Percentiles rank a stretch among this genome's conserved stretches.
phyloP scores from a whole-genome alignment of 129 eudicot genomes.

The Ambrosia trifida region DNA sequence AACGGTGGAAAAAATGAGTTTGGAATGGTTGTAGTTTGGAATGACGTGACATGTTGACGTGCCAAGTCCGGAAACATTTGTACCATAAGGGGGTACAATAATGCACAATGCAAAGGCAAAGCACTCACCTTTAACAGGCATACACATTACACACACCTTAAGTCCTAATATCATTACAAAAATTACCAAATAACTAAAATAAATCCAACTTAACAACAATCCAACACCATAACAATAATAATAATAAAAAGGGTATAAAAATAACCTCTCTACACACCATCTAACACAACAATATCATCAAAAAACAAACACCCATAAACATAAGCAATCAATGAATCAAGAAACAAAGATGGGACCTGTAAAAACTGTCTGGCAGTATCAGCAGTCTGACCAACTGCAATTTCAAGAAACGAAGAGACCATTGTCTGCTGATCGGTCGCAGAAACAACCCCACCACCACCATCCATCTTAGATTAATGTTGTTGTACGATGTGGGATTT shows the following conservation, averaged over 20 bases:
- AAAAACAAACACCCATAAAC: not conserved
- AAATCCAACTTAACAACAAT: no score
- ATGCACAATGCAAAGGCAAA: slow-evolving; percentile 4
- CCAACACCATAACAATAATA: no score
- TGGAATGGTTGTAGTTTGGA: no score
- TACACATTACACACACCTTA: not conserved
- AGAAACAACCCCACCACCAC: slow-evolving; percentile 37
- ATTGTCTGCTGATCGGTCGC: slow-evolving; percentile 61
- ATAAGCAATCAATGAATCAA: not conserved
- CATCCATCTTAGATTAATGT: slow-evolving; percentile 50
- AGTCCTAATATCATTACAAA: slow-evolving; percentile 11
- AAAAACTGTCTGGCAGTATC: slow-evolving; percentile 89
- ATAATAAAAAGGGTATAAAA: not conserved
- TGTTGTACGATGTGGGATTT: slow-evolving; percentile 13
- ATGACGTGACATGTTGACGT: no score
- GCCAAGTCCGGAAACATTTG: not conserved
- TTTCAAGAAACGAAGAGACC: slow-evolving; percentile 87
- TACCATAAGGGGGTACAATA: not conserved
- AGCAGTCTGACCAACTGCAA: slow-evolving; percentile 89
- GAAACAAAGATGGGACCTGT: slow-evolving; percentile 46
- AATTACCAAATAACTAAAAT: not conserved
- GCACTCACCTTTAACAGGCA: not conserved
- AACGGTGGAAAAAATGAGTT: no score
- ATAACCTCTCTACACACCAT: not conserved
- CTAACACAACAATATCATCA: not conserved